phyloP scores from a whole-genome alignment of 208 protist species.

The Leishmania tarentolae region DNA sequence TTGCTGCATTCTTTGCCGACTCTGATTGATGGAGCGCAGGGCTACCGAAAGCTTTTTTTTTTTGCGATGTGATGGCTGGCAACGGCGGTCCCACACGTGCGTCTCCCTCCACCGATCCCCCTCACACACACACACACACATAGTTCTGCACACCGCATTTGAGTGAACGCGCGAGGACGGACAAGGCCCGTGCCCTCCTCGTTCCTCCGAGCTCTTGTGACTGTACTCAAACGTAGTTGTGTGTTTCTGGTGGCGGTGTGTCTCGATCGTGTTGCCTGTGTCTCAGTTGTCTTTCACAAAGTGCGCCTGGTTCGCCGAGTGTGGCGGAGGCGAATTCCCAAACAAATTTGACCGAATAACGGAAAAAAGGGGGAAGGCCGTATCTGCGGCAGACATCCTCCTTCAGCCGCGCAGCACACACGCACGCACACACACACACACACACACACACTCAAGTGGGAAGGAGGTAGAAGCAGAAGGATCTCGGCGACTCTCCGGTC shows the following conservation, averaged over 20 bases:
- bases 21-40: conserved; percentile 34
- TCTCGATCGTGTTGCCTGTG: background rate
- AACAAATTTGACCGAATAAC: background rate
- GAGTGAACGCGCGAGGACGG: background rate
- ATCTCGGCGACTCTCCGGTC: background rate
- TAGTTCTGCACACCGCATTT: background rate
- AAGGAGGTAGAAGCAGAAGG: background rate
- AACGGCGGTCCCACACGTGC: background rate
- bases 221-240: background rate
- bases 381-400: background rate
- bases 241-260: background rate
- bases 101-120: background rate
- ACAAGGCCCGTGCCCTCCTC: background rate
- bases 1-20: conserved; percentile 62
- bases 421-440: background rate
- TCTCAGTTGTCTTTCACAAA: background rate
- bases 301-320: background rate
- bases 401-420: background rate
- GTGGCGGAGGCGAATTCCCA: background rate
- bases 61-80: background rate
- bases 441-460: background rate
- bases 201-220: background rate
- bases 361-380: background rate
- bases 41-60: background rate
- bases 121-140: background rate